These are phyloP conservation scores for Apiospora pterosperma DNA, from an alignment of 2,329 filamentous ascomycete species.

Conservation along the genomic window DNA sequence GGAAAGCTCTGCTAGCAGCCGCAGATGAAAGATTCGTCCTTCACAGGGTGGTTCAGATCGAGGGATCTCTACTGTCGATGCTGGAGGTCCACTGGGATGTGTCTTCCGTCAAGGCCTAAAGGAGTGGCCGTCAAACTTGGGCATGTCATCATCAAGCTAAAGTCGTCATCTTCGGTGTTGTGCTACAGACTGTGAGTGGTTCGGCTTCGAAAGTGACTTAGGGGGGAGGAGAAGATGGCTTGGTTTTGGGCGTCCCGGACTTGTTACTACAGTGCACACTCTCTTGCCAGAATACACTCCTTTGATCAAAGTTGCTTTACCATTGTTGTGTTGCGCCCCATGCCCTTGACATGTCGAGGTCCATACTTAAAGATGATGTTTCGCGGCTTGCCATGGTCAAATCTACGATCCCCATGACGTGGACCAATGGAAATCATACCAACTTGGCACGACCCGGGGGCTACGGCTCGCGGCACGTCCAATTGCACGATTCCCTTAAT, in stretches of 20 bases:
- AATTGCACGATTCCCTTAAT: no score
- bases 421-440: no score
- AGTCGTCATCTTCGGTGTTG: neutral
- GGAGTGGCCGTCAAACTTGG: neutral
- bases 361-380: no score
- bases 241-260: neutral
- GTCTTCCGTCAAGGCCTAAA: constrained; percentile 20
- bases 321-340: neutral
- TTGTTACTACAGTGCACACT: neutral
- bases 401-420: neutral
- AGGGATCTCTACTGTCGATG: neutral
- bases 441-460: no score
- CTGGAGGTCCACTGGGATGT: constrained; percentile 6
- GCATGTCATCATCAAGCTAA: neutral
- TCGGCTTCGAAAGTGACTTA: neutral
- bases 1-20: neutral
- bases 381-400: neutral
- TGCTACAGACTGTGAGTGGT: neutral
- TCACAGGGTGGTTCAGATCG: neutral
- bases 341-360: no score
- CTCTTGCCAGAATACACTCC: neutral
- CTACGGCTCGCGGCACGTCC: no score
- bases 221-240: neutral
- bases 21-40: neutral
- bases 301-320: neutral